Evolutionary conservation across 768 basidiomycete species (phyloP).

Genomic region (Artomyces pyxidatus): DNA sequence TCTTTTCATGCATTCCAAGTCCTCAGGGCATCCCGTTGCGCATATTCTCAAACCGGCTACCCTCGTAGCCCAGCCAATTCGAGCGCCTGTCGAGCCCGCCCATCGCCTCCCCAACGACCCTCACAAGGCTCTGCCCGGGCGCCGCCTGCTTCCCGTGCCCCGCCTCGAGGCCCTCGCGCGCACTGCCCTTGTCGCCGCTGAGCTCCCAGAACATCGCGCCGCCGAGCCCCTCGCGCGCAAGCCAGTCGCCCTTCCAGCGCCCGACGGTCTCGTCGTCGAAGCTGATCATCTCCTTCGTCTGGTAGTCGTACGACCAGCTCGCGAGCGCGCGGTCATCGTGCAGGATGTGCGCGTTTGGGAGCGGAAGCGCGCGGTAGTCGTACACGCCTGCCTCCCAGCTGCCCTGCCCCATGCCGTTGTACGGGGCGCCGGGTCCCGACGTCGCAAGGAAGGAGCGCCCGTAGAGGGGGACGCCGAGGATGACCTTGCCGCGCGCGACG

Average conservation of each 20-base stretch:
- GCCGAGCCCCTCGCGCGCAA: constrained; percentile 64
- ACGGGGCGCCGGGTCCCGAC: constrained; percentile 70
- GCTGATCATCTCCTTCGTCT: constrained; percentile 72
- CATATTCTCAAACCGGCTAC: constrained; percentile 77
- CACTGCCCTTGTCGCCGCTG: constrained; percentile 72
- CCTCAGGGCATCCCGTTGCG: constrained; percentile 49
- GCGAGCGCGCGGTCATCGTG: constrained; percentile 63
- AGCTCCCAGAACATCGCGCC: constrained; percentile 97
- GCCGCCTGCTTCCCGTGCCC: constrained; percentile 70
- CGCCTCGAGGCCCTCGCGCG: constrained; percentile 61
- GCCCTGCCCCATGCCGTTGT: constrained; percentile 77
- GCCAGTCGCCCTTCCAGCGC: constrained; percentile 72
- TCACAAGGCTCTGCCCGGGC: constrained; percentile 63
- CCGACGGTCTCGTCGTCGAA: constrained; percentile 70
- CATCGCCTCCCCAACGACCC: constrained; percentile 47
- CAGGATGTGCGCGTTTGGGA: constrained; percentile 57
- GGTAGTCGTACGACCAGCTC: constrained; percentile 77
- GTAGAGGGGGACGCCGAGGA: constrained; percentile 90
- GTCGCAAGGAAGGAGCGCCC: constrained; percentile 88
- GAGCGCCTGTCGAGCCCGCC: constrained; percentile 19
- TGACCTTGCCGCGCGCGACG: constrained; percentile 69
- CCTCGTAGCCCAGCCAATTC: constrained; percentile 80
- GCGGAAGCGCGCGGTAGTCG: constrained; percentile 87
- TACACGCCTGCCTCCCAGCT: constrained; percentile 90
- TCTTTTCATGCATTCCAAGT: no score